Percentiles rank a stretch among this genome's conserved stretches.
Evolutionary conservation across 169 alveolate species (phyloP).

Genomic region (Plasmodium malariae): DNA sequence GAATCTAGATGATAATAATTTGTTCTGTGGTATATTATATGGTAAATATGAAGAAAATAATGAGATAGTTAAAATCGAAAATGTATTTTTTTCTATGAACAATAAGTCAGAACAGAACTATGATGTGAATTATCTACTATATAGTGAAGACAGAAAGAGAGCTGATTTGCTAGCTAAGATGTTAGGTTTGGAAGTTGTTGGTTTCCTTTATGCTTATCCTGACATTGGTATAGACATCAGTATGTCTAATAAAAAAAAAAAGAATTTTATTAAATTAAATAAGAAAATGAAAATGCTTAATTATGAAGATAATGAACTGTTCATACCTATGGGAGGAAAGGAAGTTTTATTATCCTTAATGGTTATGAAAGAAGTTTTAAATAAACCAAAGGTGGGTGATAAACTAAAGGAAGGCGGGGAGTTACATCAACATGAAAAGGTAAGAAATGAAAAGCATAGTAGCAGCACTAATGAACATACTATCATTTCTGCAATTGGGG

Average conservation of each 20-base stretch:
- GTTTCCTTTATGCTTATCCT: constrained; percentile 69
- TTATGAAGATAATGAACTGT: constrained; percentile 67
- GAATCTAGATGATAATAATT: constrained; percentile 3
- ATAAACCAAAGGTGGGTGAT: not conserved
- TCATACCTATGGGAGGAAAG: constrained; percentile 77
- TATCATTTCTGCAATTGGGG: not conserved
- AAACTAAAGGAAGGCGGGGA: not conserved
- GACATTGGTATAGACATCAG: constrained; percentile 58
- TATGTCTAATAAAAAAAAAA: constrained; percentile 46
- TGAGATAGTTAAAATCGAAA: constrained; percentile 38
- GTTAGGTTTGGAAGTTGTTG: constrained; percentile 61
- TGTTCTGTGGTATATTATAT: constrained; percentile 64
- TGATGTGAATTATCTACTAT: constrained; percentile 44
- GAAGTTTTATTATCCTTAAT: constrained; percentile 59
- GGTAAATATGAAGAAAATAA: constrained; percentile 65
- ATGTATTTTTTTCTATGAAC: constrained; percentile 62
- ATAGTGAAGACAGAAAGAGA: constrained; percentile 69
- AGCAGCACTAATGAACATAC: not conserved
- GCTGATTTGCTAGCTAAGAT: constrained; percentile 52
- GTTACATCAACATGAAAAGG: not conserved
- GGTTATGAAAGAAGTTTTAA: constrained; percentile 28
- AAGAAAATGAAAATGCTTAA: constrained; percentile 55
- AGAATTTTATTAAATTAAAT: constrained; percentile 37
- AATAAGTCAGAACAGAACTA: constrained; percentile 7
- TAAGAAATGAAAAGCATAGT: not conserved